Evolutionary conservation across 768 basidiomycete genomes (phyloP).

Genomic region (Porpolomopsis calyptriformis): DNA sequence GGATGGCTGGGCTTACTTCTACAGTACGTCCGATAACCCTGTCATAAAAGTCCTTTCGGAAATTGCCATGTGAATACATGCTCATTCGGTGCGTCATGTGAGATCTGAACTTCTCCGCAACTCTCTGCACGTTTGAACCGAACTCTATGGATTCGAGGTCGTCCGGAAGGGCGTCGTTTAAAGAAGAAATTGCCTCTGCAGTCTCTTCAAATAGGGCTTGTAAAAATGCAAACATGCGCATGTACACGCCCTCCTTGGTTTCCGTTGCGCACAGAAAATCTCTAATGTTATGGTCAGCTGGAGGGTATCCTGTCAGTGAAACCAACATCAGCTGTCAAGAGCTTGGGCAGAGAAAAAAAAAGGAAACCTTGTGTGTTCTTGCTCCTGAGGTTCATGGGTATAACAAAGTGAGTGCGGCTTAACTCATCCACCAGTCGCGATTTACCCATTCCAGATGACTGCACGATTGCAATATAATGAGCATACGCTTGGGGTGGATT

Average conservation of each 20-base stretch:
- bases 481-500: neutral
- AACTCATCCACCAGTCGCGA: constrained; percentile 7
- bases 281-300: neutral
- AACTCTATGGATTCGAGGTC: neutral
- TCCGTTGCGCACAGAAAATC: neutral
- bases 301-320: constrained; percentile 1
- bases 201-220: constrained; percentile 2
- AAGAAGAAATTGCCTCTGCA: neutral
- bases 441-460: constrained; percentile 8
- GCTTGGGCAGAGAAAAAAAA: neutral
- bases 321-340: neutral
- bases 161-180: neutral
- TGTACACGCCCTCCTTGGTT: neutral
- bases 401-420: neutral
- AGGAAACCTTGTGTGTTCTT: neutral
- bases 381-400: constrained; percentile 6
- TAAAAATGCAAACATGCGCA: neutral
- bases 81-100: no score
- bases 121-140: no score
- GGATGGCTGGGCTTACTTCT: no score
- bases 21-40: no score
- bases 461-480: constrained; percentile 5
- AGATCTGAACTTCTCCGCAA: no score
- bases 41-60: no score
- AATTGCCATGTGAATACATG: no score